Evolutionary conservation across 345 rosid genomes (phyloP), one percentile per base, ranked within the genome.

Genomic region (Linum usitatissimum): DNA sequence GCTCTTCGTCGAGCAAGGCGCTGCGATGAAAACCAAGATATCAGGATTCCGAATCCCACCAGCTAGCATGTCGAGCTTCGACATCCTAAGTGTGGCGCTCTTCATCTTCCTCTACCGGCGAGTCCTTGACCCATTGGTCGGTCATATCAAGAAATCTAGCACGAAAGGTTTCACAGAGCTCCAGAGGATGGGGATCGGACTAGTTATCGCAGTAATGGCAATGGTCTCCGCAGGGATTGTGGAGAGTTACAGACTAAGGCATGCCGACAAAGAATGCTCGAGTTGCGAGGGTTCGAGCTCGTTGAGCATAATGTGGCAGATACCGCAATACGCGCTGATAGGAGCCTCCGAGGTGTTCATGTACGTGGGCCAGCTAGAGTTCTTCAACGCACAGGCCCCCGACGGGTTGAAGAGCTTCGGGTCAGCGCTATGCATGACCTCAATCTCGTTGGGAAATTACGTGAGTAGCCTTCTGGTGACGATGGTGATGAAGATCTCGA

Each of bases 321-420:
- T 86, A 61, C 99, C 99, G 0, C 99, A 90, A 61, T 94, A 85
- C 56, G 87, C 85, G 3, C 75, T 94, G 5, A 88, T 90, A 1
- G 99, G 99, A 58, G 99, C 97, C 40, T 94, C 99, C 18, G 99
- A 94, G 76, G 99, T 94, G 56, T 94, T 94, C 83, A 93, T 93
- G 99, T 93, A 90, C 48, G 99, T 93, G 0, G 91, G 95, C 17
- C 97, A 94, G 71, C 81, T 94, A 15, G 99, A 94, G 71, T 94
- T 94, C 83, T 94, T 94, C 81, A 94, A 90, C 55, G 87, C 95
- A 0, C 99, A 94, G 55, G 70, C 99, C n/a, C 99, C 97, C 5
- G 92, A 90, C 0, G 91, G 99, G 30, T 73, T 94, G 54, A 94
- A 90, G 79, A 90, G 97, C 81, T 90, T 90, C 0, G 99, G 96